A percentile compares a stretch with the other conserved stretches of the same genome.
Evolutionary conservation across 148 eudicot genomes (phyloP).

Genomic region (Diospyros kaki): DNA sequence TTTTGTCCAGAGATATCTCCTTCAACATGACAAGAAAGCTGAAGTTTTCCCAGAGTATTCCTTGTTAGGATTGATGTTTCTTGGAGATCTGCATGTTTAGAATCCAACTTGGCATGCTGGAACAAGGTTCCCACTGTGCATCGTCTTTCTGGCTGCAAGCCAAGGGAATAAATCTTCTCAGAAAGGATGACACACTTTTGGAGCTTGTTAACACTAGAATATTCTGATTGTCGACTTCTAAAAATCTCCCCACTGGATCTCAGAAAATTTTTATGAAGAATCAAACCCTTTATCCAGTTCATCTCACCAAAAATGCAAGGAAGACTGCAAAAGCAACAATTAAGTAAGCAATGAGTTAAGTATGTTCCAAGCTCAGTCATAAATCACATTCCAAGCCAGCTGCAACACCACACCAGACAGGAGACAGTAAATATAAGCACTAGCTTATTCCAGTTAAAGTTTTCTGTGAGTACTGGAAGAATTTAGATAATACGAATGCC

Average conservation of each 20-base stretch:
- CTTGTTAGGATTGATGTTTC: constrained; percentile 10
- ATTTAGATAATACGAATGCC: too few species aligned
- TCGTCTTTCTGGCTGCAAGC: constrained; percentile 9
- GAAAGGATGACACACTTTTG: constrained; percentile 11
- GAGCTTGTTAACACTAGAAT: constrained; percentile 9
- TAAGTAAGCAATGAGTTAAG: neutral
- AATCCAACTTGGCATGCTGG: constrained; percentile 4
- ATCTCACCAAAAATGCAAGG: constrained; percentile 4
- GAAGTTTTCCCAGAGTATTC: constrained; percentile 15
- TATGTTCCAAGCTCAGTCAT: too few species aligned
- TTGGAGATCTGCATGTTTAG: constrained; percentile 6
- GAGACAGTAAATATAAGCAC: too few species aligned
- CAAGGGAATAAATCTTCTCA: constrained; percentile 1
- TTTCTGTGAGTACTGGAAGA: too few species aligned
- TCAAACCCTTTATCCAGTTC: constrained; percentile 29
- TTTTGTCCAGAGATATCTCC: constrained; percentile 10
- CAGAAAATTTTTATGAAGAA: neutral
- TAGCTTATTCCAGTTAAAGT: too few species aligned
- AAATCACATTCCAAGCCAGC: too few species aligned
- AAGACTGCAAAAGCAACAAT: neutral
- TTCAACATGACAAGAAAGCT: neutral
- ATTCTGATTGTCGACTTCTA: constrained; percentile 8
- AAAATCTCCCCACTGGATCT: neutral
- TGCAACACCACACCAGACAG: too few species aligned
- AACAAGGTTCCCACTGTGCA: neutral